These are phyloP conservation scores for Pachysandra terminalis DNA, from an alignment of 164 flowering plant genomes.

Conservation along the genomic window DNA sequence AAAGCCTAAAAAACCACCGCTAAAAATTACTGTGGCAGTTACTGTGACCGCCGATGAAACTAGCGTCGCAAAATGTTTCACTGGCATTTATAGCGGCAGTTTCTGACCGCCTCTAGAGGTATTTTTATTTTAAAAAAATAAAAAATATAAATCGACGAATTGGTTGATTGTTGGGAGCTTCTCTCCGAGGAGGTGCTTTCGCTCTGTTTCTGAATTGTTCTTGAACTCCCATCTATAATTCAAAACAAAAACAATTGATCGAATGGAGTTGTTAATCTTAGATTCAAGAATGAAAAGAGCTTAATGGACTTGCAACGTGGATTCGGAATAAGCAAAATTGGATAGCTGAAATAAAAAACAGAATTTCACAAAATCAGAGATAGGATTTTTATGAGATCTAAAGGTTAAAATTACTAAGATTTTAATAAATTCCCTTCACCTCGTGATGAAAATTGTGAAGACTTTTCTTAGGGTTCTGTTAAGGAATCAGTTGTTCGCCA, in stretches of 20 bases:
- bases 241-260: neutral
- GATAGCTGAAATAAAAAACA: slow-evolving; percentile 49
- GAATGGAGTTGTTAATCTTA: neutral
- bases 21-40: too few species aligned
- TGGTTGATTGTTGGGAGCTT: slow-evolving; percentile 34
- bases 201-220: slow-evolving; percentile 48
- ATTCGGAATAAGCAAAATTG: slow-evolving; percentile 74
- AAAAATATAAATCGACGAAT: too few species aligned
- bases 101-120: too few species aligned
- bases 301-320: slow-evolving; percentile 65
- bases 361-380: too few species aligned
- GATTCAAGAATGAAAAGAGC: neutral
- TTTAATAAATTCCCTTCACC: slow-evolving; percentile 31
- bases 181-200: slow-evolving; percentile 38
- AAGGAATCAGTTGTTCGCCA: slow-evolving; percentile 60
- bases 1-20: too few species aligned
- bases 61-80: too few species aligned
- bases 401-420: neutral
- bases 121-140: too few species aligned
- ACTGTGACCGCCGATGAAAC: too few species aligned
- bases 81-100: too few species aligned
- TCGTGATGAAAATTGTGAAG: slow-evolving; percentile 54
- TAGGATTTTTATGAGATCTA: too few species aligned
- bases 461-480: slow-evolving; percentile 31
- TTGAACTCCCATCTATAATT: slow-evolving; percentile 52